These are phyloP conservation scores for Pulveroboletus sp. DNA, from an alignment of 768 basidiomycete species.

Conservation along the genomic window DNA sequence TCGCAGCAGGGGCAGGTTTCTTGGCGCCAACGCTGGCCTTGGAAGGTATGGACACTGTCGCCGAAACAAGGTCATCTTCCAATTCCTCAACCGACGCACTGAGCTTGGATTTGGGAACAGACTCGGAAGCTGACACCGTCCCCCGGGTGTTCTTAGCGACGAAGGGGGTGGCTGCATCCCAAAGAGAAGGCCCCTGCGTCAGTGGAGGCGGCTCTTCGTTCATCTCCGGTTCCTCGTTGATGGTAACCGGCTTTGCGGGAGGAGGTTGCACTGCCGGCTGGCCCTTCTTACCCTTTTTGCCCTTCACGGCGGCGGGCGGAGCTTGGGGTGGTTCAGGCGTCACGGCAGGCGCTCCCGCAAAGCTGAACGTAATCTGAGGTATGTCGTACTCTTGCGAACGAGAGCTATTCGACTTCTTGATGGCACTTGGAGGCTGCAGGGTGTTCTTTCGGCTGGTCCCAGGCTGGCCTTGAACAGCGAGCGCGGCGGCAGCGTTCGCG, in stretches of 20 bases:
- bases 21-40: conserved; percentile 11
- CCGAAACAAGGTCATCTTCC: background rate
- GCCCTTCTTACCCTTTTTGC: conserved; percentile 27
- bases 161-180: conserved; percentile 15
- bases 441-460: conserved; percentile 4
- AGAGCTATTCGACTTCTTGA: conserved; percentile 28
- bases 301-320: conserved; percentile 10
- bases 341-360: conserved; percentile 11
- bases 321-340: conserved; percentile 10
- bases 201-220: conserved; percentile 22
- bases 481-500: conserved; percentile 17
- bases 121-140: background rate
- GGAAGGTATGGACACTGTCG: background rate
- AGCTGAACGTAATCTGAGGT: conserved; percentile 26
- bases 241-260: conserved; percentile 12
- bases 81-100: conserved; percentile 2
- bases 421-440: conserved; percentile 17
- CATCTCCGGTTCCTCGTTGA: conserved; percentile 16
- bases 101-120: conserved; percentile 8
- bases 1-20: conserved; percentile 7
- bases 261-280: conserved; percentile 11
- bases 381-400: conserved; percentile 26
- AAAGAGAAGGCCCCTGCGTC: conserved; percentile 14
- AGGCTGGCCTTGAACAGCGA: conserved; percentile 10
- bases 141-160: conserved; percentile 12